These are phyloP conservation scores for Hirschioporus abietinus DNA, from an alignment of 768 basidiomycete genomes.

Conservation along the genomic window DNA sequence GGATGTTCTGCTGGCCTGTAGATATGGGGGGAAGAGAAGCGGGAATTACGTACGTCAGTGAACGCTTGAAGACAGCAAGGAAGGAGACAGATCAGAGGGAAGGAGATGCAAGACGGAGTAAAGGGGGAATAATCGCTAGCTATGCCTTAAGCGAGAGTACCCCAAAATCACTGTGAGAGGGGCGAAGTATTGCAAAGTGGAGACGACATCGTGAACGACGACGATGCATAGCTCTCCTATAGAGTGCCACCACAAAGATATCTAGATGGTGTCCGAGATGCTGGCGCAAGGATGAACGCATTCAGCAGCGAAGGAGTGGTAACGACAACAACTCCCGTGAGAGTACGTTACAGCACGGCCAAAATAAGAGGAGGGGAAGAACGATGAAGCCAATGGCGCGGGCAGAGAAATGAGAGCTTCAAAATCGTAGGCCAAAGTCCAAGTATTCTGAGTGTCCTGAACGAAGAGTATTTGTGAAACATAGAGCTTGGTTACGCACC, in stretches of 20 bases:
- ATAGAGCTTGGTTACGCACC: not conserved
- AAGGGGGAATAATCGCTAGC: not conserved
- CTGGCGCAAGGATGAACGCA: not conserved
- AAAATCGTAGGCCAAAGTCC: not conserved
- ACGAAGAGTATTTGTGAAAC: not conserved
- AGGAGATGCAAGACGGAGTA: not conserved
- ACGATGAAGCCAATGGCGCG: not conserved
- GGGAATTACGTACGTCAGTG: not conserved
- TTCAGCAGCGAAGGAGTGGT: not conserved
- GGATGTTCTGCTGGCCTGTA: constrained; percentile 39
- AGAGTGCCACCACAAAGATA: not conserved
- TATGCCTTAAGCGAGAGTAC: not conserved
- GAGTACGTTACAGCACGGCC: not conserved
- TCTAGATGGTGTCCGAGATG: not conserved
- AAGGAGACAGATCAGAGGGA: not conserved
- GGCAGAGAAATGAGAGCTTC: not conserved
- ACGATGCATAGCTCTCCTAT: not conserved
- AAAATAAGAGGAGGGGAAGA: not conserved
- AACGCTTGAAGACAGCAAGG: not conserved
- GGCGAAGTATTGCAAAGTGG: not conserved
- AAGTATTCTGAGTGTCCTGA: not conserved
- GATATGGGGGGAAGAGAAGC: not conserved
- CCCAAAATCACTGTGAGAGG: constrained; percentile 1
- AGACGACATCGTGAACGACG: not conserved
- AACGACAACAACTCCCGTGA: not conserved